Percentiles rank a stretch among this genome's conserved stretches.
phyloP scores from a whole-genome alignment of 1,284 basidiomycete genomes.

The Trichosporon inkin region DNA sequence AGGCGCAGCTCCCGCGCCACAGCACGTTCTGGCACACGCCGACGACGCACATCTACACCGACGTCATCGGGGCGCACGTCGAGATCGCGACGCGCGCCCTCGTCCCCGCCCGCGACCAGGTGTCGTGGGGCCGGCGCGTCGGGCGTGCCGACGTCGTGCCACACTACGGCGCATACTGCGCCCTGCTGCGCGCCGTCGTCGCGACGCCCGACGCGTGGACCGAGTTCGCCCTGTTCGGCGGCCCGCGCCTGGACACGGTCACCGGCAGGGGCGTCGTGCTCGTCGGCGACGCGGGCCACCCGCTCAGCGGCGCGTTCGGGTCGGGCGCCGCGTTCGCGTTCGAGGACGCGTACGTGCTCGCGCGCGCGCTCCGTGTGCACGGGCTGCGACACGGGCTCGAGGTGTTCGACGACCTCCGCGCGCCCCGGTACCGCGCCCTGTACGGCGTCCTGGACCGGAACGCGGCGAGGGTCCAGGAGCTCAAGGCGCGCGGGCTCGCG shows the following conservation, averaged over 20 bases:
- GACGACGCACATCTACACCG: conserved; percentile 33
- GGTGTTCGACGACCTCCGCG: conserved; percentile 28
- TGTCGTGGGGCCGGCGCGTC: conserved; percentile 30
- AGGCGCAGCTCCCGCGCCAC: conserved; percentile 19
- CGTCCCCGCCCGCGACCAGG: conserved; percentile 26
- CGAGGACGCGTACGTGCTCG: conserved; percentile 31
- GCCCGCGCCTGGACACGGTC: conserved; percentile 25
- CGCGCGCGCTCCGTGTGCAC: conserved; percentile 13
- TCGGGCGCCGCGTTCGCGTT: conserved; percentile 35
- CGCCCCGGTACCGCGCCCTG: conserved; percentile 29
- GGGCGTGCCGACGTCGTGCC: conserved; percentile 17
- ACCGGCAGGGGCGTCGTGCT: conserved; percentile 27
- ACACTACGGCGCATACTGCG: conserved; percentile 28
- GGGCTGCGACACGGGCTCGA: conserved; percentile 15
- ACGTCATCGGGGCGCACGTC: conserved; percentile 28
- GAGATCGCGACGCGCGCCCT: conserved; percentile 31
- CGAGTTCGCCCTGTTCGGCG: conserved; percentile 37
- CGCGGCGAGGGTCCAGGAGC: conserved; percentile 17
- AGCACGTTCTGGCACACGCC: conserved; percentile 31
- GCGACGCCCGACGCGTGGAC: conserved; percentile 30
- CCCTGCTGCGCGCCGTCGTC: conserved; percentile 27
- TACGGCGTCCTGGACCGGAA: conserved; percentile 24
- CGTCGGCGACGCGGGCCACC: conserved; percentile 33
- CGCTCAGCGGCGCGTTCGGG: conserved; percentile 7
- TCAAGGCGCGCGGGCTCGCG: conserved; percentile 12